Base-by-base conservation (phyloP, 768 basidiomycete genomes). In the Tulasnella calospora region DNA sequence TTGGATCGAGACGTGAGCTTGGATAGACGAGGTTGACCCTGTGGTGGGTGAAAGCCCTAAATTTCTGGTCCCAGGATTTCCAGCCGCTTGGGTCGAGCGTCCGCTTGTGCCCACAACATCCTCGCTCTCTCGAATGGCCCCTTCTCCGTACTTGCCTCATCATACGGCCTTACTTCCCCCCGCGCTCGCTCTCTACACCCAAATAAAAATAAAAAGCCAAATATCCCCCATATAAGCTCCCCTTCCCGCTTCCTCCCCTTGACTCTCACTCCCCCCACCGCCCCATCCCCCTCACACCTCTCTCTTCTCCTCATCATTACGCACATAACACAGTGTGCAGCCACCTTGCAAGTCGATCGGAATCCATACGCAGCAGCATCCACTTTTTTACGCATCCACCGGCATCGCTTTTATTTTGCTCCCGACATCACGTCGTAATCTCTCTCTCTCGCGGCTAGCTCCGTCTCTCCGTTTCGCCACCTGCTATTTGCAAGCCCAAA, bases 231-330 rank as follows among this genome's bases (percentile, higher is more conserved):
- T 79, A 44, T 61, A 23, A 23, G 35, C 33, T 33, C 69, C 74
- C 73, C 47, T 61, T 13, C 6, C 38, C 78, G 17, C 77, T 80
- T 51, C 55, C 70, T 38, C 79, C 55, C 73, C 41, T 67, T 35
- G 27, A 27, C 61, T 35, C 61, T 35, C 57, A 3, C 17, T 0
- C 30, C 30, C 23, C 61, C 10, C 61, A 8, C 61, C 30, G 6
- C 61, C 10, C 35, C 33, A n/a, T 69, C 61, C 61, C 30, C 13
- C 30, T 23, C 33, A 17, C 8, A 1, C 23, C 57, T 9, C 57
- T 12, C 57, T 23, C 8, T n/a, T 33, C 33, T 13, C 36, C 46
- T 73, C 71, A 23, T 44, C 38, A 40, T 73, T 27, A 30, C 71
- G 36, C n/a, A 35, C 38, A 23, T 71, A 10, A 1, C 71, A 38